Evolutionary conservation across 2,329 filamentous ascomycete genomes (phyloP), one percentile per base, ranked within the genome.

Genomic region (Penicillium thymicola): DNA sequence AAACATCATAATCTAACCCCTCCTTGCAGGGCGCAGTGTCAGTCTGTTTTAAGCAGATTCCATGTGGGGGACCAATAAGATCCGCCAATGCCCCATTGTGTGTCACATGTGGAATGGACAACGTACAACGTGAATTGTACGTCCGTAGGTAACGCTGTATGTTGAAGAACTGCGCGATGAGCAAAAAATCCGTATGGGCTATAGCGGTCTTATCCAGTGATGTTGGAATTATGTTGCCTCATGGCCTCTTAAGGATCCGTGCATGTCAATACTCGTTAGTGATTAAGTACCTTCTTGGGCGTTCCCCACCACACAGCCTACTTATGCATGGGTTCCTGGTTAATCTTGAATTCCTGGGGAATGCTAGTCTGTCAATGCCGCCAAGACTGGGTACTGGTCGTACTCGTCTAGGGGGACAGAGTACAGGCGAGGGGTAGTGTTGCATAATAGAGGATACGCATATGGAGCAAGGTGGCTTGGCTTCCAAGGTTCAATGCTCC

Each of bases 1-100:
- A 46, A 32, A 34, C 18, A 44, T 10, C 21, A 14, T 34, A 32
- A 51, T 51, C 30, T n/a, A 34, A 25, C 27, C 25, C 47, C 47
- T 50, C 48, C 49, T 51, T 51, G 49, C 49, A 36, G 30, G 40
- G 38, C 38, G 49, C 49, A 27, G 49, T 44, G 38, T 51, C 25
- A 30, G 47, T 23, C 48, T 42, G 6, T 14, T 30, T 18, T n/a
- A 21, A 44, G 38, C 16, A 45, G 10, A 36, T 44, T 51, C 10
- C 21, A 23, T 36, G 21, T 21, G 45, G 49, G 49, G 30, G 38
- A 23, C 40, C 49, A 51, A 51, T 51, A 7, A 43, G 30, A 44
- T 34, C 28, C 10, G 6, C 21, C 38, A 51, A 44, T 44, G 21
- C 21, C n/a, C 11, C 38, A n/a, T 18, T 34, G 21, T 41, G 48